Conservation (phyloP, 371 early-diverging fungal genomes). For the Umbelopsis sp. region DNA sequence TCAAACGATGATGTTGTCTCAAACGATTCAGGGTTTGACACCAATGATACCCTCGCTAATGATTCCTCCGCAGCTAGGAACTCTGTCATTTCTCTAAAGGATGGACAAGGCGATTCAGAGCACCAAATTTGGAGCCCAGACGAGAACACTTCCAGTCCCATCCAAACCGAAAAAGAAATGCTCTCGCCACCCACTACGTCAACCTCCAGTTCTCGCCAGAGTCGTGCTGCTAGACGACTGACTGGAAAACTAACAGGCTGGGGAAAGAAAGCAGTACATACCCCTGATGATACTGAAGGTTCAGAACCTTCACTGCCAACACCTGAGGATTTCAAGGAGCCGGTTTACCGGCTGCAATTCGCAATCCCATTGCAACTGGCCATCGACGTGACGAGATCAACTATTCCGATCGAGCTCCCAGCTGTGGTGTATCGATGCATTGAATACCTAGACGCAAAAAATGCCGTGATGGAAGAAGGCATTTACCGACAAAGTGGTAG, state of each 20-base stretch:
- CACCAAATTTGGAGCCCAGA: constrained; percentile 11
- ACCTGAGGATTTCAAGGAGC: not conserved
- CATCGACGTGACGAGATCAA: constrained; percentile 26
- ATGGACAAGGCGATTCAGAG: not conserved
- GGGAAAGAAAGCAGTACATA: not conserved
- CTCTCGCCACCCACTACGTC: not conserved
- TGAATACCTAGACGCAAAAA: constrained; percentile 78
- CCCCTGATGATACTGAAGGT: not conserved
- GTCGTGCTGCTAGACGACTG: not conserved
- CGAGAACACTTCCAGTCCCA: not conserved
- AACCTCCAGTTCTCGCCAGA: not conserved
- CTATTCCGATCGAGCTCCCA: constrained; percentile 56
- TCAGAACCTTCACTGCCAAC: not conserved
- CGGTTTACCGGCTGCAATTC: constrained; percentile 23
- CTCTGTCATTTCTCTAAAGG: not conserved
- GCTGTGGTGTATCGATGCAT: constrained; percentile 83
- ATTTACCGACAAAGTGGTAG: constrained; percentile 83
- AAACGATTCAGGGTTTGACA: not conserved
- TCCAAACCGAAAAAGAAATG: not conserved
- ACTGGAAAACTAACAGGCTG: not conserved
- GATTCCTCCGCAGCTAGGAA: not conserved
- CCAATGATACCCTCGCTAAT: not conserved
- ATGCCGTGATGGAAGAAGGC: constrained; percentile 79
- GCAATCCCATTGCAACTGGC: constrained; percentile 42
- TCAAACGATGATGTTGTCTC: not conserved